Base-by-base conservation (phyloP, 2,329 filamentous ascomycete genomes). In the Lachnellula cervina region DNA sequence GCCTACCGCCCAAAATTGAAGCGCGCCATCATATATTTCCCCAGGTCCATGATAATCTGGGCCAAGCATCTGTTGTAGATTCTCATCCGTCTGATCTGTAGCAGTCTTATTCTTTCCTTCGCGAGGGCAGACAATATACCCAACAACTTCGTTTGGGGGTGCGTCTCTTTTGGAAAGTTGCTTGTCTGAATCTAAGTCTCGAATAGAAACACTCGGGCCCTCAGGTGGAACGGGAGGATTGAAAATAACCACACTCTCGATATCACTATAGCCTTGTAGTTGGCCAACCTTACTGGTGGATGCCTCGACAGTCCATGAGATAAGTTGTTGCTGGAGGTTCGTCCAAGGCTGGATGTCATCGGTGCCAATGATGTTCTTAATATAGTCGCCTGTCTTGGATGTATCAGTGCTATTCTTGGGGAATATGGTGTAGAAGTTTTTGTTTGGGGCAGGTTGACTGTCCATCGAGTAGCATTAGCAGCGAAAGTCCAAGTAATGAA, bases 301-400 rank as follows among this genome's bases (percentile, higher is more conserved):
- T 17, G 49, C 49, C 23, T 51, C 37, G 5, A 51, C 37, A 51
- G 35, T 51, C 49, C 49, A 51, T 42, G 37, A 51, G 37, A 51
- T 28, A 8, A 51, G 19, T 19, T 42, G 37, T 43, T 51, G 34
- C 17, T 51, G 35, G 35, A 43, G 49, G 19, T 51, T 11, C 5
- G 37, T 51, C 49, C 37, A 51, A 7, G 49, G 49, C 19, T 17
- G 25, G 37, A 51, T 37, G 23, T 51, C 38, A 14, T 38, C 35
- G 16, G 35, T 38, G 16, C 16, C 5, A 5, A 38, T 3, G 11
- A 38, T n/a, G 11, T 13, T 38, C 16, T 38, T 38, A 8, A 38
- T 38, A n/a, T 14, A 38, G 16, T 38, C 35, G 35, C 35, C 16
- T 38, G 35, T 38, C 35, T 38, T 38, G 13, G 35, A 14, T 14